phyloP scores from a whole-genome alignment of 2,329 filamentous ascomycete genomes.

The Graphiopsis chlorocephala region DNA sequence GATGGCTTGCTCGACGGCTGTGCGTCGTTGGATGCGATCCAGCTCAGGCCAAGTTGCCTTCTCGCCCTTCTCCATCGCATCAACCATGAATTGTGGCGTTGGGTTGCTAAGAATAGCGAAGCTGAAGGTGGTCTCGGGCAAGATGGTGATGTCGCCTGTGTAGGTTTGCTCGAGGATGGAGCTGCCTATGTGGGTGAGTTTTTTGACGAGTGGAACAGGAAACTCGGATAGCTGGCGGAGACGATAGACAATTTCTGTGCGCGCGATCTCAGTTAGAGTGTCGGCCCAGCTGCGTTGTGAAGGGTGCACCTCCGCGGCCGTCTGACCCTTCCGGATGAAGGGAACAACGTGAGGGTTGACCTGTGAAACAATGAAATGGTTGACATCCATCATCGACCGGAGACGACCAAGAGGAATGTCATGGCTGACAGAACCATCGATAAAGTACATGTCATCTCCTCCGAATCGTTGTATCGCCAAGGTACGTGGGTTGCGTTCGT shows the following conservation, averaged over 20 bases:
- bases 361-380: slow-evolving; percentile 96
- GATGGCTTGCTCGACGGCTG: slow-evolving; percentile 82
- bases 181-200: slow-evolving; percentile 12
- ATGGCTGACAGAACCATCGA: slow-evolving; percentile 92
- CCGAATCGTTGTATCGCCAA: slow-evolving; percentile 53
- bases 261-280: not conserved
- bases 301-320: not conserved
- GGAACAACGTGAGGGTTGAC: slow-evolving; percentile 93
- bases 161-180: slow-evolving; percentile 88
- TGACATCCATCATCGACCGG: slow-evolving; percentile 95
- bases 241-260: slow-evolving; percentile 4
- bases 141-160: slow-evolving; percentile 90
- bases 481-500: slow-evolving; percentile 81
- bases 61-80: slow-evolving; percentile 74
- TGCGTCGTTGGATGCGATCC: slow-evolving; percentile 78
- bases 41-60: slow-evolving; percentile 90
- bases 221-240: slow-evolving; percentile 6
- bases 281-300: slow-evolving; percentile 3
- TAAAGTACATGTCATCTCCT: slow-evolving; percentile 81
- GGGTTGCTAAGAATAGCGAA: slow-evolving; percentile 80
- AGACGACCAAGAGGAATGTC: slow-evolving; percentile 88
- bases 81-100: slow-evolving; percentile 79
- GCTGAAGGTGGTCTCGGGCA: slow-evolving; percentile 76
- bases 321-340: slow-evolving; percentile 70
- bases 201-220: not conserved